These are phyloP conservation scores for Hypsizygus marmoreus DNA, from an alignment of 768 basidiomycete genomes.

Conservation along the genomic window DNA sequence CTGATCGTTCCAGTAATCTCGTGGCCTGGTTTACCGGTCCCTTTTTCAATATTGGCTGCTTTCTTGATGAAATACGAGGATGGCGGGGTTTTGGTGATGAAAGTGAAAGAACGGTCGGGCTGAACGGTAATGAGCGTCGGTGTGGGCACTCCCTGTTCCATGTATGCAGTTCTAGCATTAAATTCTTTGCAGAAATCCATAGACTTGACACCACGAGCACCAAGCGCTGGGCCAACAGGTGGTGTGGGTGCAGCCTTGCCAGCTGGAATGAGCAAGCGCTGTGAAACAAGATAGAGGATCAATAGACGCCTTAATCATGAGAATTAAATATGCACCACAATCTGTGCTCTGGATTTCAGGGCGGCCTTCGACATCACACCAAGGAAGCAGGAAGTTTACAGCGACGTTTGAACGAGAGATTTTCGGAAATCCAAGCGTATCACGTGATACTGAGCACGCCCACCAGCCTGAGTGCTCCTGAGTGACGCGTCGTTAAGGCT, in stretches of 20 bases:
- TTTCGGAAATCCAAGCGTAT: neutral
- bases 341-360: slow-evolving; percentile 63
- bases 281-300: slow-evolving; percentile 15
- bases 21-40: slow-evolving; percentile 80
- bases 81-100: slow-evolving; percentile 90
- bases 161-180: slow-evolving; percentile 93
- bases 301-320: slow-evolving; percentile 3
- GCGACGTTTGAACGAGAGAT: slow-evolving; percentile 7
- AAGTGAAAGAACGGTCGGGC: slow-evolving; percentile 94
- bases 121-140: slow-evolving; percentile 94
- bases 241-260: slow-evolving; percentile 96
- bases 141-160: slow-evolving; percentile 80
- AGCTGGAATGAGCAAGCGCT: slow-evolving; percentile 88
- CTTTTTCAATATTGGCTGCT: slow-evolving; percentile 88
- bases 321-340: slow-evolving; percentile 60
- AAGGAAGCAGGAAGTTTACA: slow-evolving; percentile 6
- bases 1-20: slow-evolving; percentile 80
- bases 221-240: slow-evolving; percentile 95
- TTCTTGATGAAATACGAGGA: slow-evolving; percentile 89
- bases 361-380: slow-evolving; percentile 67
- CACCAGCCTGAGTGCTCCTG: too few species aligned
- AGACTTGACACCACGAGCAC: slow-evolving; percentile 97
- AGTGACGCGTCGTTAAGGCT: slow-evolving; percentile 3
- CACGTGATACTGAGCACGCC: slow-evolving; percentile 14
- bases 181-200: slow-evolving; percentile 99